These are phyloP conservation scores for Macrocybe gigantea DNA, from an alignment of 768 basidiomycete genomes.

Conservation along the genomic window DNA sequence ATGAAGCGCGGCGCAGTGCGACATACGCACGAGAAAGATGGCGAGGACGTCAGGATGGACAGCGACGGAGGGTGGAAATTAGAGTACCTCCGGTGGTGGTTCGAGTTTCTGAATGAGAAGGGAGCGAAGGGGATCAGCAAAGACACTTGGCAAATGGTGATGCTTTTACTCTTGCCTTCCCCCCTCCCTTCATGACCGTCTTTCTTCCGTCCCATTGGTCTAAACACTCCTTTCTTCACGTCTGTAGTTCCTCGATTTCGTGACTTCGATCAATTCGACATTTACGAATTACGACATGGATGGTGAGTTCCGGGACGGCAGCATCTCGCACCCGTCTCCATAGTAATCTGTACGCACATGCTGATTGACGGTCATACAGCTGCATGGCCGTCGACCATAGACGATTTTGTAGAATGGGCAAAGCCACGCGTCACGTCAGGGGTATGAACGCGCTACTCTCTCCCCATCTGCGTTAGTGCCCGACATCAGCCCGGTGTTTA, in stretches of 20 bases:
- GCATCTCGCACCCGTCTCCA: not conserved
- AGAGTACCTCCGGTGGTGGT: constrained; percentile 68
- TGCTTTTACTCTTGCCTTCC: constrained; percentile 15
- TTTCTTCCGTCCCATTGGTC: not conserved
- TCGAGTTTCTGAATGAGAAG: constrained; percentile 63
- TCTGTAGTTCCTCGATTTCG: constrained; percentile 69
- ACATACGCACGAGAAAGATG: constrained; percentile 30
- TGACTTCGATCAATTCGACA: constrained; percentile 65
- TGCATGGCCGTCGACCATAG: constrained; percentile 85
- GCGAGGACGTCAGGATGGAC: constrained; percentile 43
- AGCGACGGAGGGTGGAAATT: constrained; percentile 54
- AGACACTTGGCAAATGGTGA: constrained; percentile 85
- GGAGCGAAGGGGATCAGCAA: constrained; percentile 77
- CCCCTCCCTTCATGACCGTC: not conserved
- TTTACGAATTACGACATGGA: constrained; percentile 74
- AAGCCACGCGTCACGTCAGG: constrained; percentile 28
- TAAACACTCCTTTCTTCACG: not conserved
- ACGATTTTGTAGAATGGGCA: constrained; percentile 75
- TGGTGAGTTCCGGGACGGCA: constrained; percentile 35
- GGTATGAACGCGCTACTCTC: too few species aligned
- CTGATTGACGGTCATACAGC: constrained; percentile 32
- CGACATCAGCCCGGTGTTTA: too few species aligned
- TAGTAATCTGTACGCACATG: constrained; percentile 1
- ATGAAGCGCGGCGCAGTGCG: constrained; percentile 60
- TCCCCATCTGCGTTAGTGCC: too few species aligned